Evolutionary conservation across 2,329 filamentous ascomycete genomes (phyloP), one percentile per base, ranked within the genome.

Genomic region (Trichoderma brevicompactum): DNA sequence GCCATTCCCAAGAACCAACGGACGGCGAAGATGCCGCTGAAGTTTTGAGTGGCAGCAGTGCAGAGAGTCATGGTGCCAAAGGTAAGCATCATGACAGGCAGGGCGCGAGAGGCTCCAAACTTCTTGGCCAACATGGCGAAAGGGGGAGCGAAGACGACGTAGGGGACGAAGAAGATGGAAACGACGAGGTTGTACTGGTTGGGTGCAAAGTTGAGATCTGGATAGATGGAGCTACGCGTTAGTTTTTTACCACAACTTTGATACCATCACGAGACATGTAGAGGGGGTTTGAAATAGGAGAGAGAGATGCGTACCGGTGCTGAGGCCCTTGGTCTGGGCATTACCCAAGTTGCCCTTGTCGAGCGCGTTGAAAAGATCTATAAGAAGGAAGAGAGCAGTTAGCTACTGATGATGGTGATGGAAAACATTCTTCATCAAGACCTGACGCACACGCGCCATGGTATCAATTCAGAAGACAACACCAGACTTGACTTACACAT

Each of bases 121-220:
- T 86, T 88, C 78, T 92, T 93, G 67, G 89, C 89, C 10, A 90
- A 74, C 76, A 92, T 88, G 50, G 78, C 77, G 1, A 80, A 68
- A 8, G 78, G 74, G 0, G 88, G 89, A 0, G 89, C 89, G 60
- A 87, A 89, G 46, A 92, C 73, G 60, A 92, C 90, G 73, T 89
- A 92, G 0, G 90, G 90, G 6, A 92, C 81, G 75, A 90, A 93
- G 80, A 93, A 93, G 68, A 93, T 87, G 69, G 82, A 85, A 46
- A 93, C 76, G 53, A 92, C 81, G 52, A 87, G 83, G 75, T 92
- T 92, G 79, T 92, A 92, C 74, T 91, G 83, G 70, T 86, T 82
- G 2, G 72, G 65, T 62, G 83, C 82, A 79, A 92, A 85, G 63
- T 83, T 65, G 23, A 80, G 74, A 58, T 79, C 78, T 82, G 36